A percentile compares a stretch with the other conserved stretches of the same genome.
Conservation (phyloP, 164 flowering plant genomes). For the Vitis rotundifolia region DNA sequence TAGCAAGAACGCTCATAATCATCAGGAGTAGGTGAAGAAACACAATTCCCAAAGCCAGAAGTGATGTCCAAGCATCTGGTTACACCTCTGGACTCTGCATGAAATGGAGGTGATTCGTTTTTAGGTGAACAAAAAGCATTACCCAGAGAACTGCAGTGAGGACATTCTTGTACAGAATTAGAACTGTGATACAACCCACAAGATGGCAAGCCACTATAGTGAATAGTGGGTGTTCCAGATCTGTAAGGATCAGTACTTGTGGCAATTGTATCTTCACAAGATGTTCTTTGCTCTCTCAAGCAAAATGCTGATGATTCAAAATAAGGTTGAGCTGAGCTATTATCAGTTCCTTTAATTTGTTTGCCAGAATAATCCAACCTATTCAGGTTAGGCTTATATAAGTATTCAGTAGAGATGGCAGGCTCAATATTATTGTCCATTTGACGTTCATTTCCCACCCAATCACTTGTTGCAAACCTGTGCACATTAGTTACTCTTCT, state of each 20-base stretch:
- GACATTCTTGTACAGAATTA: not conserved
- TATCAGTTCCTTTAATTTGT: slow-evolving; percentile 2
- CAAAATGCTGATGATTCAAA: too few relatives aligned
- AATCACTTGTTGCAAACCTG: slow-evolving; percentile 1
- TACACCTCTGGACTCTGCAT: not conserved
- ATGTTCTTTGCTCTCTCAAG: not conserved
- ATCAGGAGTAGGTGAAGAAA: not conserved
- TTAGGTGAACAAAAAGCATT: not conserved
- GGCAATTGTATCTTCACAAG: slow-evolving; percentile 20
- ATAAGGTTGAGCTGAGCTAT: not conserved
- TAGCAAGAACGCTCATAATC: not conserved
- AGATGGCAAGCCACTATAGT: slow-evolving; percentile 12
- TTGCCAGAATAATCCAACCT: slow-evolving; percentile 8
- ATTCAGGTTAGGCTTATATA: slow-evolving; percentile 8
- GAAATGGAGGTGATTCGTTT: not conserved
- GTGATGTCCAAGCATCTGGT: not conserved
- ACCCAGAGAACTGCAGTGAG: too few relatives aligned
- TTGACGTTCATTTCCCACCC: slow-evolving; percentile 1
- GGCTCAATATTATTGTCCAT: slow-evolving; percentile 5
- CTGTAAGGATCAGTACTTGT: slow-evolving; percentile 15
- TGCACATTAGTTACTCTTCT: too few relatives aligned
- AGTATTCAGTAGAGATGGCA: slow-evolving; percentile 2
- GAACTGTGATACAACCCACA: slow-evolving; percentile 6
- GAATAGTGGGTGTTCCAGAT: slow-evolving; percentile 9
- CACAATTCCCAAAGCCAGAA: not conserved